Conservation (phyloP, 768 basidiomycete genomes). For the Tylopilus subfusipes region DNA sequence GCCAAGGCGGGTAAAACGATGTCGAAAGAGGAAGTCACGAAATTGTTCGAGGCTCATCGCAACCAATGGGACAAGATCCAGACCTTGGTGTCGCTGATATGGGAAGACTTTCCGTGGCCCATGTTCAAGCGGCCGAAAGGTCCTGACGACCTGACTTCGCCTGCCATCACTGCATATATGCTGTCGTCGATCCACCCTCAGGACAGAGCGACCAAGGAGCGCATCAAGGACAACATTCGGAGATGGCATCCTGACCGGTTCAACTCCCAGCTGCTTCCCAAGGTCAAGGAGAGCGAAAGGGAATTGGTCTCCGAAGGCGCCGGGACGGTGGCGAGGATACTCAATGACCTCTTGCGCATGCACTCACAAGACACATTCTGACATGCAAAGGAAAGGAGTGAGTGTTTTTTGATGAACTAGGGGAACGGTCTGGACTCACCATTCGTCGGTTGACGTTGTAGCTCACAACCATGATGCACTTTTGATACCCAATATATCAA, state of each 20-base stretch:
- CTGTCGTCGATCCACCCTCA: constrained; percentile 54
- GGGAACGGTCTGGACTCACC: constrained; percentile 8
- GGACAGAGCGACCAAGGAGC: constrained; percentile 57
- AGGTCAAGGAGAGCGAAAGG: constrained; percentile 60
- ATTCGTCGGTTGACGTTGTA: constrained; percentile 1
- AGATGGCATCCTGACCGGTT: constrained; percentile 85
- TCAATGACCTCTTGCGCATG: constrained; percentile 66
- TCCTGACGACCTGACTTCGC: constrained; percentile 59
- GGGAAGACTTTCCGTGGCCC: constrained; percentile 77
- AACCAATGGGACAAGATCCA: constrained; percentile 53
- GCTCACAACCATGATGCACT: constrained; percentile 19
- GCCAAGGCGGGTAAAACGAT: constrained; percentile 43
- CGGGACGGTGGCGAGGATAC: constrained; percentile 62
- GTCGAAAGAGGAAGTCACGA: constrained; percentile 54
- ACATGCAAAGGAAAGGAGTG: constrained; percentile 24
- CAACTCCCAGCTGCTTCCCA: constrained; percentile 61
- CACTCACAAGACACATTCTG: constrained; percentile 39
- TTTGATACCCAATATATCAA: constrained; percentile 30
- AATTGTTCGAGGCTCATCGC: constrained; percentile 60
- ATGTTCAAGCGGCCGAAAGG: constrained; percentile 51
- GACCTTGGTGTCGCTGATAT: constrained; percentile 42
- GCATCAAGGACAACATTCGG: constrained; percentile 70
- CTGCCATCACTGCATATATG: constrained; percentile 59
- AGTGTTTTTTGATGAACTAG: constrained; percentile 8
- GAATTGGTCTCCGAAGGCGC: constrained; percentile 71